Evolutionary conservation across 805 yeast genomes (phyloP).

Genomic region (Ogataea pignaliae): DNA sequence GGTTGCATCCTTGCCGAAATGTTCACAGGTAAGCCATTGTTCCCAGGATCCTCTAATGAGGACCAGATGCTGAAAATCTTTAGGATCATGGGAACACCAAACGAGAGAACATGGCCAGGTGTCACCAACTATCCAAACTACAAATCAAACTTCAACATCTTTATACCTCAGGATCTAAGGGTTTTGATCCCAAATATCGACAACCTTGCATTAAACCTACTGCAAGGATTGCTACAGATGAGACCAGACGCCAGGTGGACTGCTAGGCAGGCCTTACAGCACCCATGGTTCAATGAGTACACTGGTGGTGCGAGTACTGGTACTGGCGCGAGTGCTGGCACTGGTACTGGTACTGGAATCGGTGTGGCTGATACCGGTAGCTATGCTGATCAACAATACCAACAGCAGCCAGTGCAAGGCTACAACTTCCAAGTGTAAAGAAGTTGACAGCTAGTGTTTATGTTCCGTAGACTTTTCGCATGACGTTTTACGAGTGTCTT

Average conservation of each 20-base stretch:
- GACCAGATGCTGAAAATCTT: conserved; percentile 92
- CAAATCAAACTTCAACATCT: conserved; percentile 76
- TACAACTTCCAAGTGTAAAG: conserved; percentile 5
- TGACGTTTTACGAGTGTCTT: no score
- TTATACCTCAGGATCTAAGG: conserved; percentile 82
- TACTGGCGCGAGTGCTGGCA: conserved; percentile 3
- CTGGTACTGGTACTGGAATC: neutral
- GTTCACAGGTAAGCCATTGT: conserved; percentile 96
- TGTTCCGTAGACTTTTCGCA: no score
- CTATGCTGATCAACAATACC: conserved; percentile 3
- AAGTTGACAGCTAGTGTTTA: no score
- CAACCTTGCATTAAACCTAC: conserved; percentile 60
- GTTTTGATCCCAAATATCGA: conserved; percentile 66
- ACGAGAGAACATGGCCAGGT: conserved; percentile 97
- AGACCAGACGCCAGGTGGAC: conserved; percentile 57
- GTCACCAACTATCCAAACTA: conserved; percentile 85
- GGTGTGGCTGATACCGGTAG: no score
- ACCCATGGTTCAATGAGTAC: conserved; percentile 81
- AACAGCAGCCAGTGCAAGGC: conserved; percentile 7
- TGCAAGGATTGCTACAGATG: conserved; percentile 56
- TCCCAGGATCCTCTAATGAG: conserved; percentile 94
- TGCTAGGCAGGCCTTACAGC: conserved; percentile 58
- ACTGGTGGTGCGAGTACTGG: conserved; percentile 26
- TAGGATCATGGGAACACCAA: conserved; percentile 94
- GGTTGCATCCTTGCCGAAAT: conserved; percentile 98